Percentiles rank a stretch among this genome's conserved stretches.
Evolutionary conservation across 768 basidiomycete species (phyloP).

Genomic region (Naganishia randhawae): DNA sequence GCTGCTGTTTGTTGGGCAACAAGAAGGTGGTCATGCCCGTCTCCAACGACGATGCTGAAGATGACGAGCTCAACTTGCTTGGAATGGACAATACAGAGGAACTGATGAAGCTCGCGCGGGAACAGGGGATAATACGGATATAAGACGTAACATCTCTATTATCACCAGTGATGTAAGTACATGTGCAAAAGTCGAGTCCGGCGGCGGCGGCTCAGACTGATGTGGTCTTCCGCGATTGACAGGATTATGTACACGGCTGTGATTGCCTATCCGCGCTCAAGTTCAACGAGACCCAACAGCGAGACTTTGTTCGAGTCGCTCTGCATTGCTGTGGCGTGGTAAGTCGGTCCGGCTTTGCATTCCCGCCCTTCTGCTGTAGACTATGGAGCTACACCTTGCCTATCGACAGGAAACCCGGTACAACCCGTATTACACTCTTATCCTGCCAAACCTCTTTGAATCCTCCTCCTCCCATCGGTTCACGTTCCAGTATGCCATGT

Average conservation of each 20-base stretch:
- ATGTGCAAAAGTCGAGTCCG: not conserved
- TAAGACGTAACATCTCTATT: constrained; percentile 83
- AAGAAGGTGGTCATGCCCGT: constrained; percentile 45
- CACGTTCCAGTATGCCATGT: constrained; percentile 88
- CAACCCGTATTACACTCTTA: constrained; percentile 92
- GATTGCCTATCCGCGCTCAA: constrained; percentile 79
- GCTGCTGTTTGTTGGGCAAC: too few species aligned
- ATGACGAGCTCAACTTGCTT: constrained; percentile 29
- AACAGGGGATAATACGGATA: constrained; percentile 98
- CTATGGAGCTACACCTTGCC: too few species aligned
- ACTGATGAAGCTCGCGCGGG: constrained; percentile 74
- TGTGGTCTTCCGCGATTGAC: constrained; percentile 2
- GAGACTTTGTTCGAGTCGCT: constrained; percentile 88
- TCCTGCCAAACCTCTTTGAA: constrained; percentile 75
- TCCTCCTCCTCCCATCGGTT: constrained; percentile 79
- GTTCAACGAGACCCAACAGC: constrained; percentile 81
- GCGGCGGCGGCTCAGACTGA: constrained; percentile 14
- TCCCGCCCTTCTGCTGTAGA: too few species aligned
- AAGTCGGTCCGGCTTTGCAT: too few species aligned
- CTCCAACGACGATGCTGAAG: constrained; percentile 37
- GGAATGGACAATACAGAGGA: constrained; percentile 42
- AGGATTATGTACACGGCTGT: constrained; percentile 97
- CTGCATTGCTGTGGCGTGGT: constrained; percentile 70
- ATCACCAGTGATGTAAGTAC: constrained; percentile 76
- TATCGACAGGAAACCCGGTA: constrained; percentile 84